Percentiles rank a stretch among this genome's conserved stretches.
Conservation (phyloP, 345 rosid species). For the Salix koriyanagi region DNA sequence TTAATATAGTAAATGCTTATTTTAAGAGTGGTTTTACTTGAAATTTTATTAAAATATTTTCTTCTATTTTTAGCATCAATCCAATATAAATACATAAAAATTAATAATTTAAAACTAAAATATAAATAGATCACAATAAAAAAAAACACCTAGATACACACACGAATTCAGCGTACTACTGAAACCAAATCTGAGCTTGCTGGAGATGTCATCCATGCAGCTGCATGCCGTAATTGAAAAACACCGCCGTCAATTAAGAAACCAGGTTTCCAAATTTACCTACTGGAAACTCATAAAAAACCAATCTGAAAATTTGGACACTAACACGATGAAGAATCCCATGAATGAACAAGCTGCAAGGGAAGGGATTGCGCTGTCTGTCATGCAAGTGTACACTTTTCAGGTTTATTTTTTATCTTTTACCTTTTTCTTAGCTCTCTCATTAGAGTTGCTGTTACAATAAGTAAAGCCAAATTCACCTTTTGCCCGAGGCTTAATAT, state of each 20-base stretch:
- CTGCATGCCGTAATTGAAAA: background rate
- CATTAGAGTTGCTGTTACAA: background rate
- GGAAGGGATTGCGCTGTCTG: background rate
- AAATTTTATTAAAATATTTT: no score
- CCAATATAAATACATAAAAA: no score
- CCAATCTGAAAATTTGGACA: background rate
- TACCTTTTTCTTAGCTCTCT: no score
- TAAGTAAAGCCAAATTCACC: background rate
- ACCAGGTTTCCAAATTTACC: background rate
- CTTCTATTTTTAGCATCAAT: no score
- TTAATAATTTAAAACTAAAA: no score
- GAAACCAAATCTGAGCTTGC: no score
- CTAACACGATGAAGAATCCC: slow-evolving; percentile 8
- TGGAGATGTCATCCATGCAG: no score
- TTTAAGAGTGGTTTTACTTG: no score
- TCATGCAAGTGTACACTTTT: background rate
- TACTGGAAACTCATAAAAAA: background rate
- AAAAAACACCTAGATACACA: no score
- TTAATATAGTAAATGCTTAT: no score
- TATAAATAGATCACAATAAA: no score
- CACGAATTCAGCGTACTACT: no score
- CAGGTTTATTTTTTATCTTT: background rate
- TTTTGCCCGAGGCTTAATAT: slow-evolving; percentile 1
- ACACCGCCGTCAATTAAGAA: slow-evolving; percentile 1
- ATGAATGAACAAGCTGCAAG: background rate